Conservation (phyloP, 2,329 filamentous ascomycete genomes). For the Clonostachys sp. region DNA sequence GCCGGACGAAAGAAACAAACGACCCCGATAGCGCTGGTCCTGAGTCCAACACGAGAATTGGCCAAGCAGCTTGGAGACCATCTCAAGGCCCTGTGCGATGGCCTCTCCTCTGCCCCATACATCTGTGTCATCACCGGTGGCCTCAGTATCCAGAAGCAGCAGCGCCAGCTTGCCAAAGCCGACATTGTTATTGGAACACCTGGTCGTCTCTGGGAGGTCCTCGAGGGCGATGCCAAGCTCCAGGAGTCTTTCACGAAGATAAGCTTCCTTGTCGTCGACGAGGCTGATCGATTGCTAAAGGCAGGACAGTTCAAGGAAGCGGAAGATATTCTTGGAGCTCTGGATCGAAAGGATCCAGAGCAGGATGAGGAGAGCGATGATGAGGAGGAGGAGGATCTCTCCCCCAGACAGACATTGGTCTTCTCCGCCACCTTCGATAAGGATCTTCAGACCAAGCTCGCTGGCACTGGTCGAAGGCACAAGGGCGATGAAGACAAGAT, state of each 20-base stretch:
- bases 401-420: conserved; percentile 77
- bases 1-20: conserved; percentile 19
- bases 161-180: conserved; percentile 75
- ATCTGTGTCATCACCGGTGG: conserved; percentile 91
- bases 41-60: conserved; percentile 89
- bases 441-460: conserved; percentile 83
- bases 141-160: conserved; percentile 90
- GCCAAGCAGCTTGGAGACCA: conserved; percentile 89
- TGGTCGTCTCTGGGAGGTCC: conserved; percentile 89
- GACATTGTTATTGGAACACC: conserved; percentile 94
- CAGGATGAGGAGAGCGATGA: conserved; percentile 46
- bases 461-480: conserved; percentile 57
- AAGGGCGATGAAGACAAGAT: conserved; percentile 70
- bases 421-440: conserved; percentile 97
- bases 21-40: conserved; percentile 68
- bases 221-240: conserved; percentile 69
- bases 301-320: conserved; percentile 95
- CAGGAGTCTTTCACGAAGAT: conserved; percentile 68
- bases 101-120: conserved; percentile 54
- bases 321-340: conserved; percentile 75
- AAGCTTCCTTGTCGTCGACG: conserved; percentile 83
- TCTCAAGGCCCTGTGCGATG: conserved; percentile 67
- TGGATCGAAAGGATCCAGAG: conserved; percentile 69
- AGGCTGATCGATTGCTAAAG: conserved; percentile 87
- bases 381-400: conserved; percentile 39